Percentiles rank a stretch among this genome's conserved stretches.
These are phyloP conservation scores for Pyrenula massariospora DNA, from an alignment of 495 filamentous ascomycete genomes.

Conservation along the genomic window DNA sequence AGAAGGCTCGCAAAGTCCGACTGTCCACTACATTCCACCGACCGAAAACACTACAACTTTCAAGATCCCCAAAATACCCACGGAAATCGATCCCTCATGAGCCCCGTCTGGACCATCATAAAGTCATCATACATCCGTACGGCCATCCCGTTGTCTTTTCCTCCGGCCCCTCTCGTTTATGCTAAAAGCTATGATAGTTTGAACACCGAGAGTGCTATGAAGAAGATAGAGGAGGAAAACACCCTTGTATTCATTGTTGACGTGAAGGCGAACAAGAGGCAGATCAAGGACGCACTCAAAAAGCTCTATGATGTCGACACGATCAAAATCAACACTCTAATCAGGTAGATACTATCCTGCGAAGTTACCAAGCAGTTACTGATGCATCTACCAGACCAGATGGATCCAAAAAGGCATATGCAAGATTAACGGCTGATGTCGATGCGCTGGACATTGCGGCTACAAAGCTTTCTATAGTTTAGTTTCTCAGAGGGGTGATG, in stretches of 20 bases:
- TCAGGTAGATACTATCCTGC: conserved; percentile 52
- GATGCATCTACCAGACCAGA: conserved; percentile 54
- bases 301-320: conserved; percentile 97
- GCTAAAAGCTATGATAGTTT: no score
- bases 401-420: conserved; percentile 97
- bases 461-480: conserved; percentile 96
- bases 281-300: conserved; percentile 98
- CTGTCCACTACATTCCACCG: conserved; percentile 93
- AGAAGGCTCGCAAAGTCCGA: conserved; percentile 88
- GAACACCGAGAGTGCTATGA: conserved; percentile 99
- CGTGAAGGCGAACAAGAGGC: conserved; percentile 97
- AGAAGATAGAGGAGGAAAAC: conserved; percentile 99
- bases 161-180: no score
- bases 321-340: conserved; percentile 97
- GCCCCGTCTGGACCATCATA: conserved; percentile 85
- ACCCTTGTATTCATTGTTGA: conserved; percentile 98
- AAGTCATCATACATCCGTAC: conserved; percentile 67
- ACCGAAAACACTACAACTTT: conserved; percentile 85
- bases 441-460: conserved; percentile 99
- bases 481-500: conserved; percentile 26
- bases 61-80: conserved; percentile 89
- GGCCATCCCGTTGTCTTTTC: no score
- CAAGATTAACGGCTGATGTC: conserved; percentile 85
- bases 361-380: conserved; percentile 9
- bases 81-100: conserved; percentile 85